A percentile compares a stretch with the other conserved stretches of the same genome.
Evolutionary conservation across 2,329 filamentous ascomycete species (phyloP).

Genomic region (Monosporascus sp.): DNA sequence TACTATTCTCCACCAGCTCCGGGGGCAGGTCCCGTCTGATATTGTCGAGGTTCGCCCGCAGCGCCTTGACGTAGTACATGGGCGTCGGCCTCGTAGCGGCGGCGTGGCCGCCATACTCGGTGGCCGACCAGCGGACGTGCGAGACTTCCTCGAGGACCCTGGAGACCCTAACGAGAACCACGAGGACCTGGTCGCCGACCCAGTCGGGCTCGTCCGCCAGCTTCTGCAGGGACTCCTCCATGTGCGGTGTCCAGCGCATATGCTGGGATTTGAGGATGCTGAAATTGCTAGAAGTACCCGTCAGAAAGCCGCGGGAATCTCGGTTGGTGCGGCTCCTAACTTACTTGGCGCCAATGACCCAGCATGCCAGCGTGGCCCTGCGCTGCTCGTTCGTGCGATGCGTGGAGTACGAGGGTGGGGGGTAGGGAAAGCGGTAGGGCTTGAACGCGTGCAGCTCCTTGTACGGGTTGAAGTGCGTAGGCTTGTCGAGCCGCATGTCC

Average conservation of each 20-base stretch:
- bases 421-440: slow-evolving; percentile 10
- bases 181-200: slow-evolving; percentile 44
- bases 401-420: slow-evolving; percentile 3
- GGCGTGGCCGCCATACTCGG: slow-evolving; percentile 6
- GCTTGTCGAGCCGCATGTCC: slow-evolving; percentile 39
- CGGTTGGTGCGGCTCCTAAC: slow-evolving; percentile 1
- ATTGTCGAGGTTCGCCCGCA: slow-evolving; percentile 19
- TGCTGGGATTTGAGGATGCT: slow-evolving; percentile 18
- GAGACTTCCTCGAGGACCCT: slow-evolving; percentile 18
- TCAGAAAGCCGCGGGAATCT: background rate
- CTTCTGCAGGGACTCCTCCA: slow-evolving; percentile 50
- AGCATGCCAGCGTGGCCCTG: slow-evolving; percentile 23
- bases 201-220: slow-evolving; percentile 41
- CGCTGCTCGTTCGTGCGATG: slow-evolving; percentile 27
- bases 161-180: slow-evolving; percentile 19
- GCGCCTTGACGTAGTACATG: slow-evolving; percentile 23
- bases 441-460: slow-evolving; percentile 18
- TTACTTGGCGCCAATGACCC: slow-evolving; percentile 22
- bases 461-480: slow-evolving; percentile 14
- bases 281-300: slow-evolving; percentile 12
- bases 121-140: slow-evolving; percentile 13
- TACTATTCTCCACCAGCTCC: slow-evolving; percentile 23
- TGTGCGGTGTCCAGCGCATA: slow-evolving; percentile 51
- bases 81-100: slow-evolving; percentile 11
- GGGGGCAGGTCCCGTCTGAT: slow-evolving; percentile 18